Percentiles rank a stretch among this genome's conserved stretches.
Evolutionary conservation across 371 early-diverging fungal species (phyloP).

Genomic region (Mortierella sp.): DNA sequence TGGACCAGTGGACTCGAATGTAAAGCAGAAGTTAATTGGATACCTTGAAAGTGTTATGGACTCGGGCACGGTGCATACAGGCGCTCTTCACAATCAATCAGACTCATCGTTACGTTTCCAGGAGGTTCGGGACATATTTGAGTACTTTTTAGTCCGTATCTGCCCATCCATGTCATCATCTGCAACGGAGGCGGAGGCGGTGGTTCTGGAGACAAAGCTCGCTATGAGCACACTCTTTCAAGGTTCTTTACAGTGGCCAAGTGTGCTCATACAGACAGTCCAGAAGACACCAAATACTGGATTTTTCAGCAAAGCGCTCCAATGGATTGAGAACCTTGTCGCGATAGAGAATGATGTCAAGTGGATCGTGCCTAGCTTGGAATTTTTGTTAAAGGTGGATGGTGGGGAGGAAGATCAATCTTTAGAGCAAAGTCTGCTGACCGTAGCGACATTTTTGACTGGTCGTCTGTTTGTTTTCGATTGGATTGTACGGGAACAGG

Average conservation of each 20-base stretch:
- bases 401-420: slow-evolving; percentile 12
- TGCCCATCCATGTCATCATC: background rate
- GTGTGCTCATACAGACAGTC: slow-evolving; percentile 34
- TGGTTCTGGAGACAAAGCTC: slow-evolving; percentile 29
- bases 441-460: slow-evolving; percentile 24
- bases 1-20: slow-evolving; percentile 28
- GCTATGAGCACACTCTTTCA: slow-evolving; percentile 45
- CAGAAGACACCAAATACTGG: slow-evolving; percentile 29
- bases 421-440: slow-evolving; percentile 37
- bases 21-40: slow-evolving; percentile 37
- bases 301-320: slow-evolving; percentile 28
- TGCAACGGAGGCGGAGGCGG: background rate
- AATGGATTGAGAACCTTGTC: slow-evolving; percentile 42
- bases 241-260: slow-evolving; percentile 32
- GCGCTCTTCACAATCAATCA: background rate
- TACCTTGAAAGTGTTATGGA: slow-evolving; percentile 48
- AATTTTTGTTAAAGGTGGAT: slow-evolving; percentile 41
- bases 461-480: slow-evolving; percentile 32
- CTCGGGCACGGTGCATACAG: background rate
- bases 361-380: slow-evolving; percentile 28
- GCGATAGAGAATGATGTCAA: slow-evolving; percentile 22
- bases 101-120: slow-evolving; percentile 27
- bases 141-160: slow-evolving; percentile 48
- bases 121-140: slow-evolving; percentile 52
- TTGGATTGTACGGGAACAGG: slow-evolving; percentile 37